Percentiles rank a stretch among this genome's conserved stretches.
Conservation (phyloP, 345 rosid genomes). For the Populus pruinosa region DNA sequence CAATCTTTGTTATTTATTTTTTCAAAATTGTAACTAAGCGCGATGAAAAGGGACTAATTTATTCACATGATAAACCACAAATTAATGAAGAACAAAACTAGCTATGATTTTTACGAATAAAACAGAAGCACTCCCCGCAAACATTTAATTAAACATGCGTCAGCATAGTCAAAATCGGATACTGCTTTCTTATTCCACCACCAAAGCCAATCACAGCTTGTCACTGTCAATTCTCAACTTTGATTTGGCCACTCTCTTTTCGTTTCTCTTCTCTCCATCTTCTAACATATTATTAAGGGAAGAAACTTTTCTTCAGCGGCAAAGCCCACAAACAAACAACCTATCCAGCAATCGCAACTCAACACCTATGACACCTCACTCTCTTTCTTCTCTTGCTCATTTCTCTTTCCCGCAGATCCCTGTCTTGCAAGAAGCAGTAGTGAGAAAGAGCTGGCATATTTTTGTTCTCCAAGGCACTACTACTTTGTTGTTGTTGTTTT, state of each 20-base stretch:
- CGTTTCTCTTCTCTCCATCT: not conserved
- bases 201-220: conserved; percentile 25
- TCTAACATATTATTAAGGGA: not conserved
- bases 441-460: conserved; percentile 6
- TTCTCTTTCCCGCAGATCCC: conserved; percentile 18
- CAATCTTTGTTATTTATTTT: too few species aligned
- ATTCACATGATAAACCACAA: too few species aligned
- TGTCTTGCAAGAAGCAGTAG: not conserved
- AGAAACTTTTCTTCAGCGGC: conserved; percentile 7
- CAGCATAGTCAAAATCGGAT: not conserved
- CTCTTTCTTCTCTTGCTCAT: not conserved
- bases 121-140: too few species aligned
- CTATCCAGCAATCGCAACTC: conserved; percentile 63
- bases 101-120: not conserved
- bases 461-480: not conserved
- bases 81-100: not conserved
- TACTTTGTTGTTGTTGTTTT: conserved; percentile 5
- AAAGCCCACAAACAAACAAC: conserved; percentile 40
- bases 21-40: too few species aligned
- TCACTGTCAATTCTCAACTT: conserved; percentile 22
- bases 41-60: too few species aligned
- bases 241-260: conserved; percentile 26
- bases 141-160: not conserved
- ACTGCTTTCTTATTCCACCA: not conserved
- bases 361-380: conserved; percentile 53